A percentile compares a stretch with the other conserved stretches of the same genome.
These are phyloP conservation scores for Colletotrichum theobromicola DNA, from an alignment of 2,329 filamentous ascomycete species.

Conservation along the genomic window DNA sequence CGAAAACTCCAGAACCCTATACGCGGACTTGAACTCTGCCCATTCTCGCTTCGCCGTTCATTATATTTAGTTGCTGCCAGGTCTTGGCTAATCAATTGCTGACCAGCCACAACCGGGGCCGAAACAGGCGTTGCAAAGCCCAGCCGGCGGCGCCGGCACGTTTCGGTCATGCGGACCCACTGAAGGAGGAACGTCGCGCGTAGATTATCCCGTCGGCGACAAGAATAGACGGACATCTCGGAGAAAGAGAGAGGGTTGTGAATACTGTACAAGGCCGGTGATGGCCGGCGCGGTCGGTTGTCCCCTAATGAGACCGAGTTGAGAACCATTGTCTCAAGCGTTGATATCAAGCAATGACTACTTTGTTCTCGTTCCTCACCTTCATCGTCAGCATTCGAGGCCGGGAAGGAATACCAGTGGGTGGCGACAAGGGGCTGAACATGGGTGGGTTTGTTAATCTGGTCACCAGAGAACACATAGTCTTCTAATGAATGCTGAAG, in stretches of 20 bases:
- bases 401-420: not conserved
- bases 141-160: not conserved
- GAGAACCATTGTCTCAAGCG: not conserved
- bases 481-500: too few species aligned
- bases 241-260: not conserved
- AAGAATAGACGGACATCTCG: not conserved
- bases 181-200: not conserved
- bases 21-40: not conserved
- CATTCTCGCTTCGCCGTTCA: not conserved
- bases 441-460: not conserved
- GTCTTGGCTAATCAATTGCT: not conserved
- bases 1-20: not conserved
- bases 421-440: not conserved
- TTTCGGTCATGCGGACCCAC: not conserved
- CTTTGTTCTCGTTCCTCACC: accelerated
- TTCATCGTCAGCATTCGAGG: not conserved
- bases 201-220: not conserved
- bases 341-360: not conserved
- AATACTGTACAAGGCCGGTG: too few species aligned
- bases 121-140: not conserved
- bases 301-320: not conserved
- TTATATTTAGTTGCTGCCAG: not conserved
- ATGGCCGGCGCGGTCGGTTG: accelerated
- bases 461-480: not conserved
- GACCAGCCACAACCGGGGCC: not conserved